phyloP scores from a whole-genome alignment of 805 yeast species.

The Metschnikowia vanudenii region DNA sequence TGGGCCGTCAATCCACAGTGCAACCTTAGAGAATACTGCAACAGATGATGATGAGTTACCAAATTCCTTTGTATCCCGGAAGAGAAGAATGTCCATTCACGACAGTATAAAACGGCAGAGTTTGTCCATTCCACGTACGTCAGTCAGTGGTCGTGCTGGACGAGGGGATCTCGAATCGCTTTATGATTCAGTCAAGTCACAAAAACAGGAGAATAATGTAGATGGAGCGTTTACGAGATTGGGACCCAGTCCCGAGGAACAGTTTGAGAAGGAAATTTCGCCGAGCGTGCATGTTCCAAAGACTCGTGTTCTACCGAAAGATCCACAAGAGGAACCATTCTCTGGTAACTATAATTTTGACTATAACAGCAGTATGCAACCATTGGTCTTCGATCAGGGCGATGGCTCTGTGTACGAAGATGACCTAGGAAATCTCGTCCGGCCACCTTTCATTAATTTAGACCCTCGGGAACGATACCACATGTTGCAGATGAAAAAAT shows the following conservation, averaged over 20 bases:
- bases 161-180: slow-evolving; percentile 11
- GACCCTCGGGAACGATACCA: slow-evolving; percentile 45
- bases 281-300: slow-evolving; percentile 19
- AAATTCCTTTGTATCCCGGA: slow-evolving; percentile 13
- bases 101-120: slow-evolving; percentile 11
- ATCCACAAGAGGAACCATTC: neutral
- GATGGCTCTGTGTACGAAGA: slow-evolving; percentile 36
- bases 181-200: slow-evolving; percentile 8
- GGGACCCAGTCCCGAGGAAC: slow-evolving; percentile 7
- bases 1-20: neutral
- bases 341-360: neutral
- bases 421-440: slow-evolving; percentile 34
- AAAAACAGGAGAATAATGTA: slow-evolving; percentile 4
- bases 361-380: slow-evolving; percentile 8
- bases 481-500: slow-evolving; percentile 38
- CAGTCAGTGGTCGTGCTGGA: slow-evolving; percentile 10
- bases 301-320: slow-evolving; percentile 18
- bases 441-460: slow-evolving; percentile 45
- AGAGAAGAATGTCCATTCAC: slow-evolving; percentile 13
- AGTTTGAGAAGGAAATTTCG: slow-evolving; percentile 13
- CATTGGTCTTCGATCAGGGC: slow-evolving; percentile 29
- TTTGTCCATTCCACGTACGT: slow-evolving; percentile 15
- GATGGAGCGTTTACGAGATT: slow-evolving; percentile 10
- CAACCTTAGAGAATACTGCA: neutral
- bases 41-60: slow-evolving; percentile 7